Evolutionary conservation across 2,329 filamentous ascomycete species (phyloP), one percentile per base, ranked within the genome.

Genomic region (Hymenoscyphus fraxineus): DNA sequence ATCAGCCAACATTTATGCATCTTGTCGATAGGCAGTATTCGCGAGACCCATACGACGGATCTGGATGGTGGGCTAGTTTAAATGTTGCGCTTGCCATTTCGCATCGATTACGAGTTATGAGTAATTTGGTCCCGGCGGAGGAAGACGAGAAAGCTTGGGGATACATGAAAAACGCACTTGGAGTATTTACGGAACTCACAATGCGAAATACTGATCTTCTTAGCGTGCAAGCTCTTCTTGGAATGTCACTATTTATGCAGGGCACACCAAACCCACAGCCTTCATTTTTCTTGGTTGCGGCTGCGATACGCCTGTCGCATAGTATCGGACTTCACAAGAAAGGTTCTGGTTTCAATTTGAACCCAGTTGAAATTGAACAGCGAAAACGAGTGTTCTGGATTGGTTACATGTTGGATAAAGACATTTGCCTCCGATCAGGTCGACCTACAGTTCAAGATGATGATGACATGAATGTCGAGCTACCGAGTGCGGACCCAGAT

Each of bases 1-100:
- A 99, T 77, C 93, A 97, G 76, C 93, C 94, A 0, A 98, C 95
- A 0, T 99, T 99, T 75, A 98, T 98, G 92, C 93, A 97, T 74
- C 82, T 98, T 5, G 93, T 97, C 39, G 93, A 98, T 74, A 88
- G 90, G 70, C 94, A 98, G 75, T 99, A 98, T 77, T 96, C 93
- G 0, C 81, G 88, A 59, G 91, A 98, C 70, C 94, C 94, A 0
- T 98, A 97, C 70, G 89, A 96, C 75, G 93, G 94, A 35, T 96
- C 93, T 6, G 95, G 95, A 2, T 99, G 95, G 95, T 99, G 95
- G 94, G 95, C 95, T 5, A 96, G 93, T 77, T 83, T 99, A 72
- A 99, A 99, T 72, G 90, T 96, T 65, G 92, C 90, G 1, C 80
- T 99, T 63, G 95, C 94, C n/a, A 96, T 97, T 70, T 90, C 94